Evolutionary conservation across 73 alveolate species (phyloP).

Genomic region (Tetrahymena elliotti): DNA sequence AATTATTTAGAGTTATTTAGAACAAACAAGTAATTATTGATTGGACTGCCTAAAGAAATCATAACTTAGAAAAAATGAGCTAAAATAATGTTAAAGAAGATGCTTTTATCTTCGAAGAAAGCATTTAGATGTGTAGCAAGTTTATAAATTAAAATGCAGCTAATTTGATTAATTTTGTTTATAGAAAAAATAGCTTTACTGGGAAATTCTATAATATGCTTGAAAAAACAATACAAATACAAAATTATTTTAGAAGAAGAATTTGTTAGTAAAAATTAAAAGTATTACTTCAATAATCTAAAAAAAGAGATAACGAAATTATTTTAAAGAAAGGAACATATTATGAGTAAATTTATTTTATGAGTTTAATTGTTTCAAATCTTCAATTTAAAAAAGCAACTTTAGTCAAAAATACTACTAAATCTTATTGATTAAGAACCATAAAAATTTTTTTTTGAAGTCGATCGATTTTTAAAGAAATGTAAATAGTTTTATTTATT

Average conservation of each 20-base stretch:
- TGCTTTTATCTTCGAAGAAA: not conserved
- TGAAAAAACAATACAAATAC: not conserved
- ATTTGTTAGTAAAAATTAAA: not conserved
- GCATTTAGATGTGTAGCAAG: not conserved
- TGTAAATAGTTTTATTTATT: not conserved
- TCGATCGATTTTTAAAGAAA: not conserved
- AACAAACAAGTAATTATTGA: not conserved
- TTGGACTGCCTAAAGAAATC: not conserved
- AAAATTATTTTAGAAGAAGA: not conserved
- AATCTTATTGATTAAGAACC: not conserved
- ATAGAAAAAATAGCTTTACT: not conserved
- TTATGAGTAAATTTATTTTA: not conserved
- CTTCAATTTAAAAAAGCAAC: not conserved
- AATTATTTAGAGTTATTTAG: not conserved
- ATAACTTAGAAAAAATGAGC: not conserved
- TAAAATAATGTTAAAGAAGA: not conserved
- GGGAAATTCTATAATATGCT: not conserved
- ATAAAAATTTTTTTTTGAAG: not conserved
- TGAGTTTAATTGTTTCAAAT: not conserved
- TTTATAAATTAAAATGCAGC: not conserved
- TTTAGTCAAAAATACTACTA: not conserved
- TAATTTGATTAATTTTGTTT: not conserved
- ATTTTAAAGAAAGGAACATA: not conserved
- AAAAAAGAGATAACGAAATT: not conserved
- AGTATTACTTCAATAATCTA: not conserved